These are phyloP conservation scores for Lobulomyces angularis DNA, from an alignment of 192 early-diverging fungal species.

Conservation along the genomic window DNA sequence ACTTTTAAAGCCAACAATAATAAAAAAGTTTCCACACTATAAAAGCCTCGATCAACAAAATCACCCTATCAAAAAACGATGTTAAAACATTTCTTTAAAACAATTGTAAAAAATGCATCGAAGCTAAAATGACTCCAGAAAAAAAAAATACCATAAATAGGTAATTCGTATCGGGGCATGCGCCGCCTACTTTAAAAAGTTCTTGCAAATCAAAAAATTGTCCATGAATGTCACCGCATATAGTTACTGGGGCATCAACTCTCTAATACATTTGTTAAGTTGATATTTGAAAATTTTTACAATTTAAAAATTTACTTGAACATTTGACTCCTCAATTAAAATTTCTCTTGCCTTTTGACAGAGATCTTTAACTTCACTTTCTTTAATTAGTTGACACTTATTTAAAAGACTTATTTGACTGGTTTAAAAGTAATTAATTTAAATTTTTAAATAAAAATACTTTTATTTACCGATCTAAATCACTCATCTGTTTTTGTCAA, in stretches of 20 bases:
- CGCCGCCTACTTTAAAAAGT: constrained; percentile 92
- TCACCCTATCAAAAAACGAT: too few species aligned
- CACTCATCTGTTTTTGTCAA: too few species aligned
- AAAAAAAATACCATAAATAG: constrained; percentile 69
- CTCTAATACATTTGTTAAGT: too few species aligned
- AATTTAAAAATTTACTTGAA: too few species aligned
- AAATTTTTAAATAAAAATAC: too few species aligned
- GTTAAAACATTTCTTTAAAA: too few species aligned
- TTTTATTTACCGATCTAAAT: too few species aligned
- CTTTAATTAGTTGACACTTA: constrained; percentile 83
- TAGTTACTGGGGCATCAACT: constrained; percentile 92
- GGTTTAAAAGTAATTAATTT: too few species aligned
- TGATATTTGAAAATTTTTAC: too few species aligned
- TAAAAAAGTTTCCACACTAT: constrained; percentile 95
- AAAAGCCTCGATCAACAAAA: constrained; percentile 98
- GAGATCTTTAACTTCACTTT: constrained; percentile 83
- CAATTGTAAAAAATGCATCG: too few species aligned
- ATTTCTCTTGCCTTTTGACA: constrained; percentile 93
- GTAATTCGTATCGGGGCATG: constrained; percentile 94
- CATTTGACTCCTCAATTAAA: constrained; percentile 90
- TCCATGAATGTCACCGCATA: constrained; percentile 99
- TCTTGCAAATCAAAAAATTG: constrained; percentile 97
- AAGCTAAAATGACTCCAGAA: constrained; percentile 1
- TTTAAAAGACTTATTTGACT: constrained; percentile 79
- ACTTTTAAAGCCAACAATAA: constrained; percentile 92